These are phyloP conservation scores for Leishmania amazonensis DNA, from an alignment of 208 protist genomes.

Conservation along the genomic window DNA sequence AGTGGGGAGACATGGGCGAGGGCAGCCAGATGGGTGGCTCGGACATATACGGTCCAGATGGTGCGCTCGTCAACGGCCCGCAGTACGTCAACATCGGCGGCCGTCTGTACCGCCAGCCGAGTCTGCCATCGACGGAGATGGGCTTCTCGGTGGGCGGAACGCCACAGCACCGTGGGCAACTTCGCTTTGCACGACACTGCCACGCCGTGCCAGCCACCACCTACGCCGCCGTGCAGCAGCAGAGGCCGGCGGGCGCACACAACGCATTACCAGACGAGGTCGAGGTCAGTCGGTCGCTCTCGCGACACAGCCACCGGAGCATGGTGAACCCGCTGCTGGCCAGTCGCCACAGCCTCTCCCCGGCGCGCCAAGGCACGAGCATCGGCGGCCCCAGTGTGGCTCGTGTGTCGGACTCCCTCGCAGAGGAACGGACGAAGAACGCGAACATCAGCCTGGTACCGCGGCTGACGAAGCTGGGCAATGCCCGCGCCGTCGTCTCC, in stretches of 20 bases:
- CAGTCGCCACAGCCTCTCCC: conserved; percentile 41
- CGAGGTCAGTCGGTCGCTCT: conserved; percentile 5
- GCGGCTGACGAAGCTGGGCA: conserved; percentile 30
- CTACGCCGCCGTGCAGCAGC: conserved; percentile 21
- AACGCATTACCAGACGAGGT: conserved; percentile 3
- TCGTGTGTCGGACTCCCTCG: conserved; percentile 34
- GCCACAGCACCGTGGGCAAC: conserved; percentile 50
- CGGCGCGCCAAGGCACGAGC: conserved; percentile 9
- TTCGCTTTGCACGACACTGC: conserved; percentile 70
- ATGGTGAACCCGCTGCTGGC: conserved; percentile 45
- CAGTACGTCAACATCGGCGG: conserved; percentile 85
- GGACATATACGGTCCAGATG: conserved; percentile 13
- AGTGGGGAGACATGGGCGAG: conserved; percentile 12
- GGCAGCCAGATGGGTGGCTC: conserved; percentile 16
- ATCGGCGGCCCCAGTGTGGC: conserved; percentile 10
- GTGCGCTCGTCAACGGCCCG: conserved; percentile 28
- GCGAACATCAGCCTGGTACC: conserved; percentile 32
- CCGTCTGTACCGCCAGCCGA: conserved; percentile 69
- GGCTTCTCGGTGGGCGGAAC: conserved; percentile 15
- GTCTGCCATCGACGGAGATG: conserved; percentile 31
- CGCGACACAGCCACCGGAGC: conserved; percentile 16
- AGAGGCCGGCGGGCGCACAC: not conserved
- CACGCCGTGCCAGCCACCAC: conserved; percentile 58
- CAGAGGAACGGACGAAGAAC: conserved; percentile 34
- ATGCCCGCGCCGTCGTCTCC: conserved; percentile 19